These are phyloP conservation scores for Exophiala bonariae DNA, from an alignment of 2,329 filamentous ascomycete genomes.

Conservation along the genomic window DNA sequence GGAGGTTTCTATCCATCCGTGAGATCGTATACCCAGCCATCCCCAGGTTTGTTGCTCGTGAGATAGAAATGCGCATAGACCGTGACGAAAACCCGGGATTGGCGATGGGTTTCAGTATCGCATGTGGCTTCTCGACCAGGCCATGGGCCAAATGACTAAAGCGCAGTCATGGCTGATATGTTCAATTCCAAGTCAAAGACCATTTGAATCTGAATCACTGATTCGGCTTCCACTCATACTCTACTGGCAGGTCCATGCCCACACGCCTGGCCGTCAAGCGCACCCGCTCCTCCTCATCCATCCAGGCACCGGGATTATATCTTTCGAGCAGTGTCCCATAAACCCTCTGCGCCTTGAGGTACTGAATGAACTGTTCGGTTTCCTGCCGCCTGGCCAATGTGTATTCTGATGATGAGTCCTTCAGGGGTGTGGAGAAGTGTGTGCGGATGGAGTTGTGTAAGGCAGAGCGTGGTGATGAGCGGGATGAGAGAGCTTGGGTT, in stretches of 20 bases:
- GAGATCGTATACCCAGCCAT: no score
- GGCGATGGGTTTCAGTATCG: no score
- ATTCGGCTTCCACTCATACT: constrained; percentile 41
- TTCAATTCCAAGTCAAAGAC: no score
- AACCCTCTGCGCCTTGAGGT: constrained; percentile 79
- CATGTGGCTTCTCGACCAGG: no score
- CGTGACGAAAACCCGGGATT: no score
- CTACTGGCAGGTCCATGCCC: constrained; percentile 81
- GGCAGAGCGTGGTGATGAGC: constrained; percentile 50
- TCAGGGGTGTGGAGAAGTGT: constrained; percentile 51
- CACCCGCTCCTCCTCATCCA: constrained; percentile 82
- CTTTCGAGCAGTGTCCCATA: constrained; percentile 81
- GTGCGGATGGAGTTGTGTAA: constrained; percentile 69
- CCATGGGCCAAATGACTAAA: no score
- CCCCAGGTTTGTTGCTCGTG: no score
- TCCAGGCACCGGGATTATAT: constrained; percentile 90
- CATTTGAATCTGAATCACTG: constrained; percentile 2
- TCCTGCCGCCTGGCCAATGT: constrained; percentile 43
- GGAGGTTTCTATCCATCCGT: no score
- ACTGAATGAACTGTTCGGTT: constrained; percentile 77
- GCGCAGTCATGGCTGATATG: no score
- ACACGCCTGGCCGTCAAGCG: constrained; percentile 81
- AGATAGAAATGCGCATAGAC: no score
- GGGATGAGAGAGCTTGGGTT: constrained; percentile 45
- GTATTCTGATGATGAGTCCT: constrained; percentile 31